phyloP scores from a whole-genome alignment of 176 grass and related monocot species.

The Musa troglodytarum region DNA sequence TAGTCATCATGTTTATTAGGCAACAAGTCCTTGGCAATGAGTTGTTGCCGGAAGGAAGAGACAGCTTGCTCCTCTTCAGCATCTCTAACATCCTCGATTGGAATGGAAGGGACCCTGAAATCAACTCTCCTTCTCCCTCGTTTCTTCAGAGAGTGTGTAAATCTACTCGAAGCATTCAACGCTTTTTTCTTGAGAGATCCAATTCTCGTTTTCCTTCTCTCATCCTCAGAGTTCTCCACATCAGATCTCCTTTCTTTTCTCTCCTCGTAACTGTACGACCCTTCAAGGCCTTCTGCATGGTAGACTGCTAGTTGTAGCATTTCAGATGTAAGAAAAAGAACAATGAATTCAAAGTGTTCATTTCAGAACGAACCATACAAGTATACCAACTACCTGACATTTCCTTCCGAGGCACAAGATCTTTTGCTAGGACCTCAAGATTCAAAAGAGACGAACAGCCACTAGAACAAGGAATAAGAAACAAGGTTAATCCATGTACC shows the following conservation, averaged over 20 bases:
- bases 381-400: conserved; percentile 3
- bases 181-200: conserved; percentile 84
- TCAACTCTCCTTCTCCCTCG: conserved; percentile 66
- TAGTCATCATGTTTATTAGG: conserved; percentile 84
- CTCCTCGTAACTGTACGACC: conserved; percentile 58
- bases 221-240: conserved; percentile 80
- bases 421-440: background rate
- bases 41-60: conserved; percentile 47
- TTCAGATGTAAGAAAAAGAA: background rate
- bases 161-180: conserved; percentile 56
- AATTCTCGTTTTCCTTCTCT: conserved; percentile 72
- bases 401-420: background rate
- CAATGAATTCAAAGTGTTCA: background rate
- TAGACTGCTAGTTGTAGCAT: background rate
- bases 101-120: conserved; percentile 75
- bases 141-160: conserved; percentile 86
- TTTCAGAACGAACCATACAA: background rate
- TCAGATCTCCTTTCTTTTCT: conserved; percentile 51
- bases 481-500: background rate
- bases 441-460: background rate
- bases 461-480: background rate
- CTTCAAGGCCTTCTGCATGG: conserved; percentile 61
- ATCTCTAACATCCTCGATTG: conserved; percentile 88
- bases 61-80: conserved; percentile 89
- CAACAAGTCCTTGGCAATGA: conserved; percentile 50